These are phyloP conservation scores for Naganishia randhawae DNA, from an alignment of 768 basidiomycete species.

Conservation along the genomic window DNA sequence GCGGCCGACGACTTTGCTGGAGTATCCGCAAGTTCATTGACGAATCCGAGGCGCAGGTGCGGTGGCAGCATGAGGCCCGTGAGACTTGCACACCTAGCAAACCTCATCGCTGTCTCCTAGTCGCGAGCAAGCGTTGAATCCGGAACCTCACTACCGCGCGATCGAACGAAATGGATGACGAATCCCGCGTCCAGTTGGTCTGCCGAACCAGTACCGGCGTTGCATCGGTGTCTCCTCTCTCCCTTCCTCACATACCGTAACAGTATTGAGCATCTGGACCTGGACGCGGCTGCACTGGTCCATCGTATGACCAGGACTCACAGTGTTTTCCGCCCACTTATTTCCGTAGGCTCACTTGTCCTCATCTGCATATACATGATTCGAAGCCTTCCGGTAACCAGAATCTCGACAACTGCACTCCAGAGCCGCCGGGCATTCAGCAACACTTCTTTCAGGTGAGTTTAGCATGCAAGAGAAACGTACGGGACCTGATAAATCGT, in stretches of 20 bases:
- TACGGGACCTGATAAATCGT: background rate
- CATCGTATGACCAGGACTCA: background rate
- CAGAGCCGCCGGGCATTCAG: background rate
- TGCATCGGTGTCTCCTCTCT: too few species aligned
- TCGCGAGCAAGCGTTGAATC: too few species aligned
- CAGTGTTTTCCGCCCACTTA: background rate
- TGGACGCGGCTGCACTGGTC: background rate
- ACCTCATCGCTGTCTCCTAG: too few species aligned
- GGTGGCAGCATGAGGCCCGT: background rate
- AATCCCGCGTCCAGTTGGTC: too few species aligned
- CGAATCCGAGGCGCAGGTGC: background rate
- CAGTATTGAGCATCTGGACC: background rate
- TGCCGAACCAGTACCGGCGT: too few species aligned
- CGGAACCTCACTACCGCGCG: too few species aligned
- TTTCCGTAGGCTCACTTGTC: background rate
- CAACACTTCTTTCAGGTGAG: background rate
- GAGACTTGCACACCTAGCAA: background rate
- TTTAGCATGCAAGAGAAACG: background rate
- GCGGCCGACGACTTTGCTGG: background rate
- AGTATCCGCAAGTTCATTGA: background rate
- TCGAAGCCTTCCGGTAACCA: background rate
- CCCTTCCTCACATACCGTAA: background rate
- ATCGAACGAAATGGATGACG: too few species aligned
- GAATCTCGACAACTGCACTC: conserved; percentile 6
- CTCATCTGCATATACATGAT: background rate